Base-by-base conservation (phyloP, 1,284 basidiomycete genomes). In the Thecaphora frezii region DNA sequence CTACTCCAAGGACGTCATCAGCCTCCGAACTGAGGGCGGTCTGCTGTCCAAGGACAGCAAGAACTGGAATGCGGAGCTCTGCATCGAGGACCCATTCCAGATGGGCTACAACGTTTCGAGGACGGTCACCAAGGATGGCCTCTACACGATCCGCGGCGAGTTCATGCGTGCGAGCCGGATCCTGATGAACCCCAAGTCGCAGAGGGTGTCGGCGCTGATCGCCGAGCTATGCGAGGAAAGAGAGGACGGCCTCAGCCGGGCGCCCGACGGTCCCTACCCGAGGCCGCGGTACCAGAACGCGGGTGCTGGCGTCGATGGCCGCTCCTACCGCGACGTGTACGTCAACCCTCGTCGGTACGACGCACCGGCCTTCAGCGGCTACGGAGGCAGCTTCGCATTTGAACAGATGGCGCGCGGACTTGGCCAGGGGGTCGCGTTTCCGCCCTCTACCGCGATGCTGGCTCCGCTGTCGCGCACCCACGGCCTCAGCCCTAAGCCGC, bases 111-210 rank as follows among this genome's bases (percentile, higher is more conserved):
- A 98, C 71, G 94, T 98, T 42, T 89, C 92, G 3, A 85, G 94
- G 62, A 97, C 94, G 66, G 94, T 97, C 22, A 97, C 94, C 23
- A 90, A 88, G 77, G 94, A 98, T 76, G 94, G 94, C 1, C 83
- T 97, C 47, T 97, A 97, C 79, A 91, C 91, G 41, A 94, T 98
- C 73, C 91, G 94, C 10, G 94, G 94, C 46, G 94, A 97, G 82
- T 96, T 97, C 79, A 97, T 97, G 91, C 88, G 94, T 38, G 94
- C 93, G 12, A 88, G 88, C 25, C 86, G 93, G 45, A 73, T 80
- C 36, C 65, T 82, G 2, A 54, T 65, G 39, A 74, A 67, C 47
- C 50, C 41, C 3, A 58, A 68, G 22, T 54, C 52, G 14, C 64
- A 65, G 24, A 68, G 73, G 21, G 67, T 73, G 24, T 64, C 66